Evolutionary conservation across 352 stramenopile genomes (phyloP).

Genomic region (Phytophthora syringae): DNA sequence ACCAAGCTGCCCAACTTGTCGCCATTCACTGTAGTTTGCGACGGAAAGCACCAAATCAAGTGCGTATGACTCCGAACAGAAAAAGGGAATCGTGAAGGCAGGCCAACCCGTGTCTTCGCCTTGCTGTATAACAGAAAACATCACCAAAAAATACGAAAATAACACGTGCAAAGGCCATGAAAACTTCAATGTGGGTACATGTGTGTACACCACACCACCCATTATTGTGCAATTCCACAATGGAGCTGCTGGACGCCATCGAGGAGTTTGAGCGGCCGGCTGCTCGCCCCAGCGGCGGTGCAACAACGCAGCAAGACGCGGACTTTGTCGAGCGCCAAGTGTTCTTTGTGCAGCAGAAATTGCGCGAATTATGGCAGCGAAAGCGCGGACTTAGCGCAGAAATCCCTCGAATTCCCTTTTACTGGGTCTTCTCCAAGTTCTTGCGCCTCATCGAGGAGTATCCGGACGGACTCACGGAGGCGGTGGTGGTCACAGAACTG

Average conservation of each 20-base stretch:
- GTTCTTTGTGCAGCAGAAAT: constrained; percentile 41
- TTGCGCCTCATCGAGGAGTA: constrained; percentile 68
- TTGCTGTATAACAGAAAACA: too few species aligned
- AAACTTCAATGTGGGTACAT: too few species aligned
- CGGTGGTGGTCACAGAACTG: constrained; percentile 68
- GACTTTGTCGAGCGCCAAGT: constrained; percentile 65
- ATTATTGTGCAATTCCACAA: constrained; percentile 14
- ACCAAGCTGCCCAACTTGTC: constrained; percentile 6
- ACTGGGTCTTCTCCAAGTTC: constrained; percentile 66
- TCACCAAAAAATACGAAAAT: too few species aligned
- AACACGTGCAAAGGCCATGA: too few species aligned
- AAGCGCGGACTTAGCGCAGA: constrained; percentile 34
- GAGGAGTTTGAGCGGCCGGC: constrained; percentile 46
- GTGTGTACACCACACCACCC: constrained; percentile 4
- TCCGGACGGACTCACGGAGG: constrained; percentile 71
- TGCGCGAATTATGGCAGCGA: constrained; percentile 47
- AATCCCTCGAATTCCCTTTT: constrained; percentile 42
- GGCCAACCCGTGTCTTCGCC: too few species aligned
- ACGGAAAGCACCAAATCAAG: too few species aligned
- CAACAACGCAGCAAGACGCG: not conserved
- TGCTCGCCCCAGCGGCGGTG: not conserved
- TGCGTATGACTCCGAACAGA: too few species aligned
- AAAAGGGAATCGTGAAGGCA: too few species aligned
- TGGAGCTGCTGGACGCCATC: constrained; percentile 71
- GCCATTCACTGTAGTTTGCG: not conserved